These are phyloP conservation scores for Crotalaria pallida DNA, from an alignment of 306 rosid species.

Conservation along the genomic window DNA sequence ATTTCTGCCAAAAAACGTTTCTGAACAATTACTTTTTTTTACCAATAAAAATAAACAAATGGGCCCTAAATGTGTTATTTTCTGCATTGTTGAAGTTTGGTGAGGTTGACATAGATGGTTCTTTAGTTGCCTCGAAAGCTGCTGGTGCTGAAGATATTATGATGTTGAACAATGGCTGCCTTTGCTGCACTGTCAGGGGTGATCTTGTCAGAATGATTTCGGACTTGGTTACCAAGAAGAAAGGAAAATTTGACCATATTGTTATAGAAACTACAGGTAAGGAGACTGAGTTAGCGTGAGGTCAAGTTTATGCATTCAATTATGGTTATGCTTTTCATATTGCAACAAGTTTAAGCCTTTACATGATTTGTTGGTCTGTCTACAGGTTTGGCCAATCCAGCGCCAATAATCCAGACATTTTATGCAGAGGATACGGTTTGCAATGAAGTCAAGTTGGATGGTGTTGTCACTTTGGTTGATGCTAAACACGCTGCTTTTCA, in stretches of 20 bases:
- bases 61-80: not conserved
- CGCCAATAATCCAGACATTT: constrained; percentile 94
- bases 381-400: constrained; percentile 92
- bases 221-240: constrained; percentile 69
- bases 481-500: constrained; percentile 77
- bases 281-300: not conserved
- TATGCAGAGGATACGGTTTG: constrained; percentile 82
- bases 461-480: constrained; percentile 96
- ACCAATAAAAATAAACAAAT: no score
- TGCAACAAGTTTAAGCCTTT: not conserved
- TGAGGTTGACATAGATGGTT: constrained; percentile 91
- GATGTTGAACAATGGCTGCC: constrained; percentile 90
- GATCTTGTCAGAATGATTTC: constrained; percentile 92
- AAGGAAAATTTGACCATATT: constrained; percentile 86
- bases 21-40: no score
- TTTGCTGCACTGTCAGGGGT: constrained; percentile 98
- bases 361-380: not conserved
- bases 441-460: constrained; percentile 86
- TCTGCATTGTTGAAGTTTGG: constrained; percentile 55
- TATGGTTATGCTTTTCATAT: not conserved
- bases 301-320: not conserved
- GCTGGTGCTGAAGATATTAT: constrained; percentile 94
- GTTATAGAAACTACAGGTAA: constrained; percentile 90
- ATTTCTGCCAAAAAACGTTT: no score
- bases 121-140: constrained; percentile 77